Conservation (phyloP, 2,329 filamentous ascomycete species). For the Ceratocystiopsis sp. region DNA sequence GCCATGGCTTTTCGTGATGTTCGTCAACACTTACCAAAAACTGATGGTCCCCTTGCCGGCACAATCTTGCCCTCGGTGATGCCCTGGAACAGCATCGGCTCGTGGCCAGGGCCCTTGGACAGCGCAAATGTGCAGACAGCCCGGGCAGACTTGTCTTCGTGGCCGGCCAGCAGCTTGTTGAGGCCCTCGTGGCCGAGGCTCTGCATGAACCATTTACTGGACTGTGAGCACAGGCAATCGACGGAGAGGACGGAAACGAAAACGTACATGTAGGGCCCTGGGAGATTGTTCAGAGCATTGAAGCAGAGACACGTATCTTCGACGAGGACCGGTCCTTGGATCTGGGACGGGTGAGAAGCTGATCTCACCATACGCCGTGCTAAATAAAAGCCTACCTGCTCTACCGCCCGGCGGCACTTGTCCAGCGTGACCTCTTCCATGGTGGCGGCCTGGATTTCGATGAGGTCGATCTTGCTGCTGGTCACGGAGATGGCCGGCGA, state of each 20-base stretch:
- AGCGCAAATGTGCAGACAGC: conserved; percentile 95
- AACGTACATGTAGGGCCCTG: conserved; percentile 84
- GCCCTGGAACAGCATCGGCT: conserved; percentile 82
- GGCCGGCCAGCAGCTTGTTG: conserved; percentile 78
- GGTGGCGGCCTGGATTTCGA: conserved; percentile 82
- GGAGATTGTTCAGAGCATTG: conserved; percentile 74
- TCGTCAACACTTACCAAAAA: conserved; percentile 50
- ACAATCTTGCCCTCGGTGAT: conserved; percentile 77
- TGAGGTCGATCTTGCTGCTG: conserved; percentile 60
- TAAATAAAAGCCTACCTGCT: conserved; percentile 35
- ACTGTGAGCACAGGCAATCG: not conserved
- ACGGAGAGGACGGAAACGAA: not conserved
- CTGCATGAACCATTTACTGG: conserved; percentile 85
- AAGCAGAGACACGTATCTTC: conserved; percentile 96
- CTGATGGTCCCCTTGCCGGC: conserved; percentile 56
- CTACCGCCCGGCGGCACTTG: conserved; percentile 72
- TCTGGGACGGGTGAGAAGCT: conserved; percentile 24
- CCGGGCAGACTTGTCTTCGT: conserved; percentile 78
- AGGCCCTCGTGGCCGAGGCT: conserved; percentile 68
- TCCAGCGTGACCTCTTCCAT: conserved; percentile 81
- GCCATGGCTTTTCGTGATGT: too few relatives aligned
- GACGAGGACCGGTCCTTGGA: conserved; percentile 76
- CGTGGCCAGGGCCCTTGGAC: conserved; percentile 65
- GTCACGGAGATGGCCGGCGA: conserved; percentile 45
- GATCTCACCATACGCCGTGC: too few relatives aligned